Evolutionary conservation across 2,329 filamentous ascomycete genomes (phyloP), one percentile per base, ranked within the genome.

Genomic region (Sclerotinia subarctica): DNA sequence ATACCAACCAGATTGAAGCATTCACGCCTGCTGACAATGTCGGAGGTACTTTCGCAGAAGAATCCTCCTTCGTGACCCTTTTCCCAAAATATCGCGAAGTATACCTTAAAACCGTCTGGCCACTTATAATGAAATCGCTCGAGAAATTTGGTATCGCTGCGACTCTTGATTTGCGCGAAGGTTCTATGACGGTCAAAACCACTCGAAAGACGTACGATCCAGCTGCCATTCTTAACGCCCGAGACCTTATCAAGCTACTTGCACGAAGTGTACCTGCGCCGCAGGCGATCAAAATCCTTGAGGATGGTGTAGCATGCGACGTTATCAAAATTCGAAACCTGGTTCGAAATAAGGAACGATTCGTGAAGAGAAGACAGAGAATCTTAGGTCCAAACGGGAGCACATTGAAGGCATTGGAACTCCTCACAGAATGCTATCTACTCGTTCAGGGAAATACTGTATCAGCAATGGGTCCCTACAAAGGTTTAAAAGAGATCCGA

Each of bases 361-460:
- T 98, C 76, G 92, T 97, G 64, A 99, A 99, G 83, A 85, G 95
- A 67, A 87, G 95, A 60, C 95, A 99, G 81, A 85, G 95, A 68
- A 95, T 99, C 69, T 84, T 99, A 32, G 95, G 95, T 0, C 94
- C 94, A 21, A 91, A 92, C 72, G 95, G 94, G 49, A 93, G 91
- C 60, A 99, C 95, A 2, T 84, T 99, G 65, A 98, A 98, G 78
- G 95, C 95, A 1, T 85, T 99, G 38, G 93, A 98, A 79, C 85
- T 98, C 2, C 85, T 99, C 66, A 99, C 95, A 0, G 84, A 90
- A 75, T 96, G 92, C 68, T 97, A 98, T 79, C 91, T 99, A 65
- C 85, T 98, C 53, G 95, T 99, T 0, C 95, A 99, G 79, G 95
- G 95, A 73, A 98, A 97, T 79, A 98, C 95, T 0, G 95, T 99